phyloP scores from a whole-genome alignment of 352 stramenopile genomes.

The Globisporangium cederbergense region DNA sequence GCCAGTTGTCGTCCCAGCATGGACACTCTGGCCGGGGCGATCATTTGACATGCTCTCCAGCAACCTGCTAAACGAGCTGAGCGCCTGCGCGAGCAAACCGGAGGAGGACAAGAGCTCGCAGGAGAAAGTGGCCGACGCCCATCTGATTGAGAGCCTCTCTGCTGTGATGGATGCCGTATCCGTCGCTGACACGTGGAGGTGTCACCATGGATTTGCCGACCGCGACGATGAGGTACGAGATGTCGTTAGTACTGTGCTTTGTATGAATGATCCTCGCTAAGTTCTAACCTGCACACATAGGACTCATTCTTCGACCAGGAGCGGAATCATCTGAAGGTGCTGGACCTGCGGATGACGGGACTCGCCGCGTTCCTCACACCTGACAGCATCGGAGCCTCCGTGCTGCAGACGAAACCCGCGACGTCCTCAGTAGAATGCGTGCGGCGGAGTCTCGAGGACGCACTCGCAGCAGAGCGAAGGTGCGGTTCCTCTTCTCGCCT shows the following conservation, averaged over 20 bases:
- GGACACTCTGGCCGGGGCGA: slow-evolving; percentile 36
- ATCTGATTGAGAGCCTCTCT: slow-evolving; percentile 40
- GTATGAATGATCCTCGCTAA: neutral
- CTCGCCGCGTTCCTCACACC: slow-evolving; percentile 15
- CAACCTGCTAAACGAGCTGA: slow-evolving; percentile 51
- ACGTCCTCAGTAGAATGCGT: slow-evolving; percentile 21
- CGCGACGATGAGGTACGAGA: slow-evolving; percentile 27
- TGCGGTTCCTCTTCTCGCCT: neutral
- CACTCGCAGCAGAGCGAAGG: slow-evolving; percentile 20
- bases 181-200: slow-evolving; percentile 38
- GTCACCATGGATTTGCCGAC: neutral
- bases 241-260: neutral
- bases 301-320: slow-evolving; percentile 26
- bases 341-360: slow-evolving; percentile 16
- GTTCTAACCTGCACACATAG: neutral
- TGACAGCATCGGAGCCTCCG: slow-evolving; percentile 22
- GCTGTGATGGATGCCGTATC: slow-evolving; percentile 48
- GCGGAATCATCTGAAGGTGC: slow-evolving; percentile 6
- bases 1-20: slow-evolving; percentile 33
- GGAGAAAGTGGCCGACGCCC: slow-evolving; percentile 35
- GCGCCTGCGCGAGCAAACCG: slow-evolving; percentile 10
- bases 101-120: slow-evolving; percentile 37
- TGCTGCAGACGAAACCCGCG: slow-evolving; percentile 18
- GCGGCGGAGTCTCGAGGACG: slow-evolving; percentile 28
- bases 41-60: slow-evolving; percentile 61